Conservation (phyloP, 306 rosid species). For the Carpinus viminea region DNA sequence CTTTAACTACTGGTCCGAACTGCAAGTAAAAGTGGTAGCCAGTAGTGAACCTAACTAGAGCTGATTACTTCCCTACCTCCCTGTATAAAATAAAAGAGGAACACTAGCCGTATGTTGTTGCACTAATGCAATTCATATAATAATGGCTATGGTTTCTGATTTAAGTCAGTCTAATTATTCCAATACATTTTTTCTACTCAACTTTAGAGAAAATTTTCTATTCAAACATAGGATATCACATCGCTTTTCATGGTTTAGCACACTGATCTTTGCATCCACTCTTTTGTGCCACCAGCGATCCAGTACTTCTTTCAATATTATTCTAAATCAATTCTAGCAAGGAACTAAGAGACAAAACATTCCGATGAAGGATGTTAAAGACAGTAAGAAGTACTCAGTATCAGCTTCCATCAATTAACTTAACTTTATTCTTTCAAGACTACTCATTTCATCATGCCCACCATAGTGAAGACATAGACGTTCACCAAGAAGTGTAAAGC, state of each 20-base stretch:
- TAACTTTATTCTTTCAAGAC: background rate
- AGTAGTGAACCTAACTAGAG: background rate
- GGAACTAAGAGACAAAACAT: background rate
- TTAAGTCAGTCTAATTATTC: background rate
- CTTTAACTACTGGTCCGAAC: background rate
- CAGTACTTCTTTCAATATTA: background rate
- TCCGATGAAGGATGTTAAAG: background rate
- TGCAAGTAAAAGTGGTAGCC: background rate
- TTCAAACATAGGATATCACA: background rate
- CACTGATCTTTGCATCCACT: background rate
- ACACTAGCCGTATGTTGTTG: background rate
- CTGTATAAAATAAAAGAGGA: background rate
- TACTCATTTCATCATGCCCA: background rate
- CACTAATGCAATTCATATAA: background rate
- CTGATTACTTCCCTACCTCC: background rate
- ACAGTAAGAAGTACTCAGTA: background rate
- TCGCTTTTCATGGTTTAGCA: background rate
- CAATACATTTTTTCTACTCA: background rate
- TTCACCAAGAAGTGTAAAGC: background rate
- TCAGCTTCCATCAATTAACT: background rate
- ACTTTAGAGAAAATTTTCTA: background rate
- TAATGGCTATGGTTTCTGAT: background rate
- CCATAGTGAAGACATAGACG: background rate
- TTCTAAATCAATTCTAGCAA: background rate
- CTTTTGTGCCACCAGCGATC: background rate